phyloP scores from a whole-genome alignment of 768 basidiomycete genomes.

The Pleurotus sapidus region DNA sequence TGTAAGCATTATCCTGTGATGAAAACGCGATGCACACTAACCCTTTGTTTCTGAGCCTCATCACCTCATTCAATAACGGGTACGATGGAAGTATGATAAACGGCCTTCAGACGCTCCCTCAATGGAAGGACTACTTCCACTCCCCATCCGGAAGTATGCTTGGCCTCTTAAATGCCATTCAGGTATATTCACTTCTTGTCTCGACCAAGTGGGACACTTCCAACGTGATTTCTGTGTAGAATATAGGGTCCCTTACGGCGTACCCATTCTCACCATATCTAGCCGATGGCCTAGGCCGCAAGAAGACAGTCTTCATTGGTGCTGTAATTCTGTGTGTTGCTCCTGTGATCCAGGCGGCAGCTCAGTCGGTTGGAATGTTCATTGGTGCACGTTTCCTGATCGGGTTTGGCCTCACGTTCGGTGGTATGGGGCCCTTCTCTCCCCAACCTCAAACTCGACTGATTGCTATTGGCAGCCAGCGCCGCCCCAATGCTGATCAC shows the following conservation, averaged over 20 bases:
- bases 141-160: background rate
- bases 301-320: constrained; percentile 17
- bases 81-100: constrained; percentile 8
- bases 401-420: constrained; percentile 5
- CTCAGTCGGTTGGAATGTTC: constrained; percentile 30
- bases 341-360: constrained; percentile 25
- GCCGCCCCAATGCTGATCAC: constrained; percentile 39
- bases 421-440: background rate
- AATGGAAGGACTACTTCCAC: background rate
- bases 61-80: constrained; percentile 46
- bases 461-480: constrained; percentile 20
- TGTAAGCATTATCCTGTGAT: background rate
- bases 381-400: constrained; percentile 21
- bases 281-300: constrained; percentile 1
- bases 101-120: background rate
- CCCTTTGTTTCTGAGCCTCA: constrained; percentile 15
- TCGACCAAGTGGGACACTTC: background rate
- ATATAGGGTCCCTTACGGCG: background rate
- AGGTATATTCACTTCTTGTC: background rate
- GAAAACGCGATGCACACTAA: background rate
- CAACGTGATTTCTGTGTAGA: background rate
- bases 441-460: background rate
- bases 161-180: background rate
- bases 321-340: constrained; percentile 29
- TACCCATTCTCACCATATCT: constrained; percentile 3